Evolutionary conservation across 176 grass and related monocot genomes (phyloP).

Genomic region (Pontederia crassipes): DNA sequence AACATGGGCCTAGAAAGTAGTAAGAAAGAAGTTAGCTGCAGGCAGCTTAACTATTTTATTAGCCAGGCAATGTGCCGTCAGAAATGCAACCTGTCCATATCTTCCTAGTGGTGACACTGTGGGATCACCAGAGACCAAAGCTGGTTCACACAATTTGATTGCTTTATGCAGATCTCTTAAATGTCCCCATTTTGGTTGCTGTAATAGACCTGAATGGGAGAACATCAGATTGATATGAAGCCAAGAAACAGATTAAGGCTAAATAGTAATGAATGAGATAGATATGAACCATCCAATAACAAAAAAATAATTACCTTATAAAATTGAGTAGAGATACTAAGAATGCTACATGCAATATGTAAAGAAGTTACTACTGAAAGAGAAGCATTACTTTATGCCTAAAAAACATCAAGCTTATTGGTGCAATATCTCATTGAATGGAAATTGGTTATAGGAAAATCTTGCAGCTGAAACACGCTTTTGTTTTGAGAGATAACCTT

Average conservation of each 20-base stretch:
- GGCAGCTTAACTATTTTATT: neutral
- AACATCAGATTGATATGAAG: neutral
- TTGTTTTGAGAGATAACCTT: too few relatives aligned
- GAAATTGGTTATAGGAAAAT: too few relatives aligned
- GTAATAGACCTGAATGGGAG: slow-evolving; percentile 49
- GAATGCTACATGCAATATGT: too few relatives aligned
- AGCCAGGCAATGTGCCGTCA: neutral
- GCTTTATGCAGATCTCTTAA: slow-evolving; percentile 85
- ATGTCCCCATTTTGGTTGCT: slow-evolving; percentile 94
- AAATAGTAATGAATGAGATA: slow-evolving; percentile 2
- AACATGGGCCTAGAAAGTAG: slow-evolving; percentile 49
- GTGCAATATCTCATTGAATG: too few relatives aligned
- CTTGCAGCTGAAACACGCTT: too few relatives aligned
- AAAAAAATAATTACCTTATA: neutral
- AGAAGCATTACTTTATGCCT: too few relatives aligned
- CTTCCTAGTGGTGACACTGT: slow-evolving; percentile 43
- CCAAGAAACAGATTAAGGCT: neutral
- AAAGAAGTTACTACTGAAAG: too few relatives aligned
- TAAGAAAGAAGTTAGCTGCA: neutral
- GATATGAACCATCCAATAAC: too few relatives aligned
- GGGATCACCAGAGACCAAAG: slow-evolving; percentile 47
- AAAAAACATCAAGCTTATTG: too few relatives aligned
- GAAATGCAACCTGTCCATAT: slow-evolving; percentile 50
- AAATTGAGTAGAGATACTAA: too few relatives aligned
- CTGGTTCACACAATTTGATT: slow-evolving; percentile 69